Percentiles rank a stretch among this genome's conserved stretches.
Conservation (phyloP, 106 monocot species). For the Phalaenopsis aphrodite region DNA sequence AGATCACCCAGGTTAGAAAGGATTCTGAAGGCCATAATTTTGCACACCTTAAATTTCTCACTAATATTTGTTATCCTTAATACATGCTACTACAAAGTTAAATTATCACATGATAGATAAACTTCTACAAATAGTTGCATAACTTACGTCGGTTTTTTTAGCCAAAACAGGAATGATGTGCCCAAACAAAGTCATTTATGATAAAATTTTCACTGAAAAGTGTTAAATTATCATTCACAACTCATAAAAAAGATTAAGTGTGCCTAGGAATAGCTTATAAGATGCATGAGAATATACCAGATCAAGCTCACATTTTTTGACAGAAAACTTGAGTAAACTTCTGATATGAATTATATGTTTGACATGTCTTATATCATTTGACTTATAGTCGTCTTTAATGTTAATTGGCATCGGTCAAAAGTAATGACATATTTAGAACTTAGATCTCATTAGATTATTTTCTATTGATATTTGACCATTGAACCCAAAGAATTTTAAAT, state of each 20-base stretch:
- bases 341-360: no score
- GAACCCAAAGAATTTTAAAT: no score
- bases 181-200: not conserved
- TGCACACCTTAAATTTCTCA: not conserved
- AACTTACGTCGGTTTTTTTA: not conserved
- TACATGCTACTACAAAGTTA: not conserved
- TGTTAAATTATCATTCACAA: not conserved
- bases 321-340: not conserved
- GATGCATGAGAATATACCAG: not conserved
- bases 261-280: not conserved
- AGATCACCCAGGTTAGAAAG: not conserved
- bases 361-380: not conserved
- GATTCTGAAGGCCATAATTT: not conserved
- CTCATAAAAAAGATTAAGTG: not conserved
- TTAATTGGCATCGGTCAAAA: not conserved
- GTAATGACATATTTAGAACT: not conserved
- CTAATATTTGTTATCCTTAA: not conserved
- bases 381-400: not conserved
- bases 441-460: no score
- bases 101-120: not conserved
- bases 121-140: conserved; percentile 1
- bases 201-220: not conserved
- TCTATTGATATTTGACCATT: no score
- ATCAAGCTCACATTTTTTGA: not conserved
- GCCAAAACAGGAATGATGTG: not conserved